phyloP scores from a whole-genome alignment of 306 rosid species.

The Castanea crenata region DNA sequence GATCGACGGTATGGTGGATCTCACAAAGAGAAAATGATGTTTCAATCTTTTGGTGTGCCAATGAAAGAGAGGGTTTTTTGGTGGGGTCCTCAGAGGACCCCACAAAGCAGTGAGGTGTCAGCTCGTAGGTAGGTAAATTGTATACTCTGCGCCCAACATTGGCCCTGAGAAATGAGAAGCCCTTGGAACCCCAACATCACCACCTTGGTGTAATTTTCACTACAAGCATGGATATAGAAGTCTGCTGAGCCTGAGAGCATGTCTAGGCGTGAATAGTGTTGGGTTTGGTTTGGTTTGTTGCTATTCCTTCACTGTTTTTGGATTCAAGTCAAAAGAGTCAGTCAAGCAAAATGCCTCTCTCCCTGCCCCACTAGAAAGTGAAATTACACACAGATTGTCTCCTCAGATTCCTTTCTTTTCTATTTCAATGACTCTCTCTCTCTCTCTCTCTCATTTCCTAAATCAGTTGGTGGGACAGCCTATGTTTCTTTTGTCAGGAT shows the following conservation, averaged over 20 bases:
- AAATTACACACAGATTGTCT: conserved; percentile 70
- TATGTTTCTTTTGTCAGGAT: conserved; percentile 92
- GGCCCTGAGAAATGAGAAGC: conserved; percentile 45
- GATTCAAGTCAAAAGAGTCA: conserved; percentile 65
- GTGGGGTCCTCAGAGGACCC: conserved; percentile 10
- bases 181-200: conserved; percentile 27
- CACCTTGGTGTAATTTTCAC: conserved; percentile 24
- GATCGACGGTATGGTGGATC: background rate
- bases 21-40: background rate
- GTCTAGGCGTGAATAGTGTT: conserved; percentile 23
- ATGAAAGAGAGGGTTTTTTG: background rate
- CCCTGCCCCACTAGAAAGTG: conserved; percentile 79
- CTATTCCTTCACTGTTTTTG: conserved; percentile 26
- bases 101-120: conserved; percentile 47
- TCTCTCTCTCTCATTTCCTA: conserved; percentile 54
- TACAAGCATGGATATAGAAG: conserved; percentile 34
- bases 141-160: conserved; percentile 63
- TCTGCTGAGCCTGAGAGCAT: conserved; percentile 20
- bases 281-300: background rate
- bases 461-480: conserved; percentile 84
- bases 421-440: conserved; percentile 36
- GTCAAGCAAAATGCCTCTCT: conserved; percentile 55
- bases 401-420: conserved; percentile 84
- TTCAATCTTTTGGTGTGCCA: background rate
- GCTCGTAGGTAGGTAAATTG: conserved; percentile 61